phyloP scores from a whole-genome alignment of 1,284 basidiomycete species.

The Xerocomus nothofagi region DNA sequence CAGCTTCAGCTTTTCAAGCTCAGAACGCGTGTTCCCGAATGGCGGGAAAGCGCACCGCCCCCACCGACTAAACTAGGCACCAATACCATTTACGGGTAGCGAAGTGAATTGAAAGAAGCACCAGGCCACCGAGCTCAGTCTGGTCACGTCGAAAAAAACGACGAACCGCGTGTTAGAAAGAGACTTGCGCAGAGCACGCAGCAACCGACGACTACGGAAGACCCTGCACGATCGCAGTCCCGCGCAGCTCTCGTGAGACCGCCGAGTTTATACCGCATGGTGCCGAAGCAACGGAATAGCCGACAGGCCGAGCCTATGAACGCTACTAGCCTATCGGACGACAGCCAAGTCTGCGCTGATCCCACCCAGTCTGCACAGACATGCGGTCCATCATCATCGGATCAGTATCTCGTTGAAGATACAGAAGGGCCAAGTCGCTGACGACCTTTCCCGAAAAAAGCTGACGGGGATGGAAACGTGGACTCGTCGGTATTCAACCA shows the following conservation, averaged over 20 bases:
- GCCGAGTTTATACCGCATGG: constrained; percentile 12
- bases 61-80: constrained; percentile 9
- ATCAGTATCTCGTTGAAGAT: no score
- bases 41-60: constrained; percentile 23
- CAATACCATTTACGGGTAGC: not conserved
- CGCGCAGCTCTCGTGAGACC: constrained; percentile 10
- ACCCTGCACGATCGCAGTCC: not conserved
- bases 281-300: constrained; percentile 6
- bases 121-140: not conserved
- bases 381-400: not conserved
- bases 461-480: not conserved
- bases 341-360: not conserved
- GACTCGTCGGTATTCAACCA: constrained; percentile 11
- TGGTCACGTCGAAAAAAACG: not conserved
- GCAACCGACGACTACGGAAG: constrained; percentile 22
- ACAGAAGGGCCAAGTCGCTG: not conserved
- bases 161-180: not conserved
- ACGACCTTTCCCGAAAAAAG: not conserved
- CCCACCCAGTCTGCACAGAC: not conserved
- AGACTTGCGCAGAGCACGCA: not conserved
- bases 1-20: constrained; percentile 45
- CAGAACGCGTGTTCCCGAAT: constrained; percentile 38
- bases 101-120: not conserved
- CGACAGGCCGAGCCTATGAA: constrained; percentile 15
- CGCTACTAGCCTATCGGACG: constrained; percentile 11